Conservation (phyloP, 176 grass and related monocot species). For the Carex myosuroides region DNA sequence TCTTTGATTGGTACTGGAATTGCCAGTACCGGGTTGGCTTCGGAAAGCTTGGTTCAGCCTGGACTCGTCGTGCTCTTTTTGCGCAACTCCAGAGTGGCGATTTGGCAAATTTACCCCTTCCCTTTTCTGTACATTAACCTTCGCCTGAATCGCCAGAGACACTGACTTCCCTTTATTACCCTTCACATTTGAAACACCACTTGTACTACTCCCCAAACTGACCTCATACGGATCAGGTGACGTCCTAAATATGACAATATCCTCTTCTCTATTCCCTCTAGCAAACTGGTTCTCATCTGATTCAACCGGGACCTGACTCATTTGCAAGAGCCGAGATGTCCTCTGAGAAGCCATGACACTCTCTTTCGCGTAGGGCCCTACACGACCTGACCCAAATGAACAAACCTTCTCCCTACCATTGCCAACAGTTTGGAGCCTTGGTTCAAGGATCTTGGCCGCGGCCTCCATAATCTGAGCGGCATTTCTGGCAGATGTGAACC, state of each 20-base stretch:
- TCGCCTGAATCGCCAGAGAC: conserved; percentile 66
- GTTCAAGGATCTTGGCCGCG: conserved; percentile 74
- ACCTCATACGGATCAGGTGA: conserved; percentile 53
- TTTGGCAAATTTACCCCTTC: conserved; percentile 44
- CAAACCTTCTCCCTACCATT: conserved; percentile 51
- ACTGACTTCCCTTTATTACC: conserved; percentile 64
- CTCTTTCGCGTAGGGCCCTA: conserved; percentile 45
- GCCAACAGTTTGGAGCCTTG: conserved; percentile 36
- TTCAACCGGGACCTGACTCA: conserved; percentile 30
- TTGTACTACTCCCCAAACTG: conserved; percentile 25
- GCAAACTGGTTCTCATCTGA: conserved; percentile 29
- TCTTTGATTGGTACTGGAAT: conserved; percentile 30
- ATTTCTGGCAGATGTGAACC: conserved; percentile 63
- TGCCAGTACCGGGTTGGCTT: conserved; percentile 18
- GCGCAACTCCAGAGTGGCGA: conserved; percentile 29
- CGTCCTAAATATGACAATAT: conserved; percentile 53
- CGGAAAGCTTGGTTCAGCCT: conserved; percentile 46
- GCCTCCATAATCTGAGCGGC: conserved; percentile 75
- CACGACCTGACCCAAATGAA: conserved; percentile 40
- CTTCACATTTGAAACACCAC: conserved; percentile 23
- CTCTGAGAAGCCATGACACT: conserved; percentile 29
- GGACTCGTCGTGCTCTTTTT: conserved; percentile 50
- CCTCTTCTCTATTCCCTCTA: conserved; percentile 41
- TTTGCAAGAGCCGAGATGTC: conserved; percentile 31
- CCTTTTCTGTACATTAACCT: conserved; percentile 79